phyloP scores from a whole-genome alignment of 2,329 filamentous ascomycete genomes.

The Fusarium sp. region DNA sequence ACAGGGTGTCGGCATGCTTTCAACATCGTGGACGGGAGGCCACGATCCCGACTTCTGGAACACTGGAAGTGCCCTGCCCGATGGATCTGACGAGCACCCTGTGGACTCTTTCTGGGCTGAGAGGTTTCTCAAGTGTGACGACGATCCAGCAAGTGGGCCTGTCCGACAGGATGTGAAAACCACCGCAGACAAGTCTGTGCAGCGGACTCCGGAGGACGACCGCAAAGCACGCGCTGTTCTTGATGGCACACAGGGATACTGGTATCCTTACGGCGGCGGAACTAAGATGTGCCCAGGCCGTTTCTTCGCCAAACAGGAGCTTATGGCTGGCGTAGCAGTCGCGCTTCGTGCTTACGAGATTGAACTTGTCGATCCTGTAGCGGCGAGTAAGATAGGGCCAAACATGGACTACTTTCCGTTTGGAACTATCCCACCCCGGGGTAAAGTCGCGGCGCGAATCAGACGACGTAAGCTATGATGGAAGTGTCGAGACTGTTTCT shows the following conservation, averaged over 20 bases:
- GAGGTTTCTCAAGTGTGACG: slow-evolving; percentile 38
- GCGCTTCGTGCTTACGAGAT: slow-evolving; percentile 52
- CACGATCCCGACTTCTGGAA: slow-evolving; percentile 42
- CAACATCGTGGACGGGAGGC: slow-evolving; percentile 28
- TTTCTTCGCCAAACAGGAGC: slow-evolving; percentile 54
- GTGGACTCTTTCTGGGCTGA: slow-evolving; percentile 45
- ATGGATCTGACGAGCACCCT: slow-evolving; percentile 28
- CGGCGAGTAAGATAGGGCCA: slow-evolving; percentile 17
- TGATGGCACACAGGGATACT: slow-evolving; percentile 50
- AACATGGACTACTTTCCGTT: slow-evolving; percentile 46
- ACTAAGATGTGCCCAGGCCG: slow-evolving; percentile 53
- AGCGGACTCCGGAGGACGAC: slow-evolving; percentile 17
- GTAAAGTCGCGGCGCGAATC: slow-evolving; percentile 29
- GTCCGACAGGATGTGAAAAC: not conserved
- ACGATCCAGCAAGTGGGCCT: slow-evolving; percentile 40
- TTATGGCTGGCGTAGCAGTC: slow-evolving; percentile 50
- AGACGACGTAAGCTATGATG: slow-evolving; percentile 19
- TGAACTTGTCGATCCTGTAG: slow-evolving; percentile 40
- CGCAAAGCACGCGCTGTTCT: slow-evolving; percentile 9
- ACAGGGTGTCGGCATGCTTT: slow-evolving; percentile 33
- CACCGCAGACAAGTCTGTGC: not conserved
- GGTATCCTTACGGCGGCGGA: slow-evolving; percentile 54
- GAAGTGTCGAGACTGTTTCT: too few relatives aligned
- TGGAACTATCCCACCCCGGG: slow-evolving; percentile 42
- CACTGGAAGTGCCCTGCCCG: slow-evolving; percentile 6